phyloP scores from a whole-genome alignment of 257 asterid genomes.

The Nicotiana sylvestris region DNA sequence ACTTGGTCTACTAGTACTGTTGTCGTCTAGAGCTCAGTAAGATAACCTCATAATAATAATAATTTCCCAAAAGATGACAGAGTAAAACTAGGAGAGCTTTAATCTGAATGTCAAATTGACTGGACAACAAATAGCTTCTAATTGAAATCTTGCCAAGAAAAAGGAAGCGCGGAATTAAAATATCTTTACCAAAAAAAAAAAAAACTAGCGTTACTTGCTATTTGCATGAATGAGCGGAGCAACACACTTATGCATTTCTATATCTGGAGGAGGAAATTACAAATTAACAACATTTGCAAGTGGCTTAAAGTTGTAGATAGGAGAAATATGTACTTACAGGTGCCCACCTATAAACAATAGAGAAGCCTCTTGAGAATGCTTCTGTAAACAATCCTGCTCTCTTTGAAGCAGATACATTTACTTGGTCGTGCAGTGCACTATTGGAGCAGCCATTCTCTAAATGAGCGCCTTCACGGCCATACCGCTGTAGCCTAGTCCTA shows the following conservation, averaged over 20 bases:
- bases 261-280: not conserved
- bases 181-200: not conserved
- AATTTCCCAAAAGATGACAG: not conserved
- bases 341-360: constrained; percentile 81
- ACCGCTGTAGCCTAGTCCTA: constrained; percentile 76
- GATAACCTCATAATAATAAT: not conserved
- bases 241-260: not conserved
- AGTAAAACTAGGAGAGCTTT: not conserved
- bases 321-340: constrained; percentile 56
- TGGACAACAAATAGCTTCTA: not conserved
- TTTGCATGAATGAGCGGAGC: not conserved
- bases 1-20: not conserved
- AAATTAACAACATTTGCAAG: not conserved
- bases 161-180: not conserved
- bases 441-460: constrained; percentile 50
- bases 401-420: constrained; percentile 10
- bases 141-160: not conserved
- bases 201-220: not conserved
- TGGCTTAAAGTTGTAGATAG: not conserved
- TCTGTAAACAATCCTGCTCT: constrained; percentile 52
- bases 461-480: constrained; percentile 96
- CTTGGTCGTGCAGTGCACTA: constrained; percentile 6
- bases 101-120: not conserved
- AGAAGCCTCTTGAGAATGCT: constrained; percentile 60
- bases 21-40: not conserved